Conservation (phyloP, 345 rosid genomes). For the rapeseed (Brassica napus) region DNA sequence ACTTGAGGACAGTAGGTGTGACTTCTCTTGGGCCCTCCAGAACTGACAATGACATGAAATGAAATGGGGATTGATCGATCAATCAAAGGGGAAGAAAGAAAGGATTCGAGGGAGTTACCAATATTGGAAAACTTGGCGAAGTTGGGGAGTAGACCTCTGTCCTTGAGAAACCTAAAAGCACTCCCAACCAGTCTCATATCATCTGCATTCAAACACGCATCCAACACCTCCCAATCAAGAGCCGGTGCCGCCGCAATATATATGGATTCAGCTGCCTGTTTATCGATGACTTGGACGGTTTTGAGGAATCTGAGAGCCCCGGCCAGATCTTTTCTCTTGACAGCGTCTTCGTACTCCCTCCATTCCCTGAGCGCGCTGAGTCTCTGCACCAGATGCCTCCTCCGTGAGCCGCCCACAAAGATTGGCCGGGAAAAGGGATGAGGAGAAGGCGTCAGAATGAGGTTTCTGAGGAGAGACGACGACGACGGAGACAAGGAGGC, state of each 20-base stretch:
- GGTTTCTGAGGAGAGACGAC: conserved; percentile 22
- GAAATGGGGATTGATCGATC: background rate
- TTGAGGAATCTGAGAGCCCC: conserved; percentile 78
- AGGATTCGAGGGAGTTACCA: too few relatives aligned
- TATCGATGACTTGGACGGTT: conserved; percentile 41
- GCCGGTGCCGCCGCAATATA: background rate
- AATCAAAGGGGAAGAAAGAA: background rate
- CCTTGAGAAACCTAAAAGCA: conserved; percentile 68
- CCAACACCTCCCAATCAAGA: conserved; percentile 71
- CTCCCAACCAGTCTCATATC: conserved; percentile 81
- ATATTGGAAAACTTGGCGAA: conserved; percentile 71
- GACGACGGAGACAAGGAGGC: conserved; percentile 26
- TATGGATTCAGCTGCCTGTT: conserved; percentile 16
- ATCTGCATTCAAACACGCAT: conserved; percentile 88
- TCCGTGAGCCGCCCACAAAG: background rate
- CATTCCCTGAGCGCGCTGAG: conserved; percentile 66
- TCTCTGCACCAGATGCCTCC: conserved; percentile 15
- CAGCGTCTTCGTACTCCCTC: conserved; percentile 88
- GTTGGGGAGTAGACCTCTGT: conserved; percentile 62
- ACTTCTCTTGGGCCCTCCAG: conserved; percentile 85
- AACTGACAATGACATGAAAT: conserved; percentile 41
- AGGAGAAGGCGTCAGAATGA: conserved; percentile 21
- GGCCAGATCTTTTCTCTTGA: conserved; percentile 79
- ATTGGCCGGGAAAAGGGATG: conserved; percentile 3
- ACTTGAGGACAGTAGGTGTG: conserved; percentile 68